A percentile compares a stretch with the other conserved stretches of the same genome.
Conservation (phyloP, 2,329 filamentous ascomycete genomes). For the Trichoderma sp. region DNA sequence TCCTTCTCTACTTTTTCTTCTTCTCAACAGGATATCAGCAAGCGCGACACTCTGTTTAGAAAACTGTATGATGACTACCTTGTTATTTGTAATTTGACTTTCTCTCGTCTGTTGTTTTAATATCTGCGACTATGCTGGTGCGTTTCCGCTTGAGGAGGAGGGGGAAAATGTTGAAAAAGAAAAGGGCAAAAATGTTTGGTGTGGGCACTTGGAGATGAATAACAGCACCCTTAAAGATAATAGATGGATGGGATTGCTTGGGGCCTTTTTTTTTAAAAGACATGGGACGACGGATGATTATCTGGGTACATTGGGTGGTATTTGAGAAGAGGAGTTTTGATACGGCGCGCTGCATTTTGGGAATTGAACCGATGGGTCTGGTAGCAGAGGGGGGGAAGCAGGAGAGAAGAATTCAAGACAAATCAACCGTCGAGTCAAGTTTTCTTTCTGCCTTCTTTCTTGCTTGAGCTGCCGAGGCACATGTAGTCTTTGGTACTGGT, state of each 20-base stretch:
- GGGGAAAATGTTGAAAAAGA: neutral
- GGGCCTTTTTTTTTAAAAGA: neutral
- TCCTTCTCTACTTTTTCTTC: slow-evolving; percentile 9
- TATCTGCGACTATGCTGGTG: slow-evolving; percentile 15
- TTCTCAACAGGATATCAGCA: slow-evolving; percentile 24
- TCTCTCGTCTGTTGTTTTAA: neutral
- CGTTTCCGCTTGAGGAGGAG: slow-evolving; percentile 9
- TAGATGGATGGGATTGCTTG: slow-evolving; percentile 8
- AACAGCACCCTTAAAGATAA: slow-evolving; percentile 4
- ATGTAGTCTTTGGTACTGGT: neutral
- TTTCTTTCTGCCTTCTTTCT: neutral
- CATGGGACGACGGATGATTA: neutral
- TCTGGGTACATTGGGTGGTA: neutral
- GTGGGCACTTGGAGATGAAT: neutral
- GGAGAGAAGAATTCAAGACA: neutral
- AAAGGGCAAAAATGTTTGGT: neutral
- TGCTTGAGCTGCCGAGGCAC: neutral
- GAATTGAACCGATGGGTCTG: slow-evolving; percentile 3
- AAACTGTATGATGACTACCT: neutral
- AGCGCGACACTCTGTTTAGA: slow-evolving; percentile 8
- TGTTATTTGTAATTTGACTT: neutral
- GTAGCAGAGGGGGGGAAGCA: neutral
- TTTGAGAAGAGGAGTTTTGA: slow-evolving; percentile 12
- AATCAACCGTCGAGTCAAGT: neutral
- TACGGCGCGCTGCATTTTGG: slow-evolving; percentile 21